phyloP scores from a whole-genome alignment of 345 rosid genomes.

The Citrus mangshanensis region DNA sequence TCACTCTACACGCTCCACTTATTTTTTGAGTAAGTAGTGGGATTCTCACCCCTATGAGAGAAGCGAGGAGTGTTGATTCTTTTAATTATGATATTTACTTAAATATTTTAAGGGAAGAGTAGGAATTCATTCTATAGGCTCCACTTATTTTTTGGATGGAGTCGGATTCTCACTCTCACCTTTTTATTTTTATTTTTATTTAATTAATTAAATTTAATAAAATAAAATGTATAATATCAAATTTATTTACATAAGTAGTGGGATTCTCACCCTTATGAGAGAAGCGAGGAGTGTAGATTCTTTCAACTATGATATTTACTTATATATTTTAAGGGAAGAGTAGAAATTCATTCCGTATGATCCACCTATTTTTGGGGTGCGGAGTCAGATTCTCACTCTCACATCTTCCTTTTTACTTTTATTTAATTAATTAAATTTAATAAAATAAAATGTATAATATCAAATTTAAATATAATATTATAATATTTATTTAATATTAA shows the following conservation, averaged over 20 bases:
- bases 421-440: too few relatives aligned
- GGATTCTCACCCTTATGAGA: rapidly evolving
- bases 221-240: too few relatives aligned
- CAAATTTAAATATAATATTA: too few relatives aligned
- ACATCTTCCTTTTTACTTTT: rapidly evolving
- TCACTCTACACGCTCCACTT: too few relatives aligned
- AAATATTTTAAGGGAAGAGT: rapidly evolving
- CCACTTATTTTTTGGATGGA: rapidly evolving
- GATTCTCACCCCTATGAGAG: rapidly evolving
- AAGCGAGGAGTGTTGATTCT: rapidly evolving
- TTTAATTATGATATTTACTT: rapidly evolving
- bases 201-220: too few relatives aligned
- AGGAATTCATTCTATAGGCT: rapidly evolving
- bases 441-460: too few relatives aligned
- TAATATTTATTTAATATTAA: too few relatives aligned
- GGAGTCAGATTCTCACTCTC: too few relatives aligned
- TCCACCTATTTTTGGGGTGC: rapidly evolving
- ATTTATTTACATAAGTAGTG: too few relatives aligned
- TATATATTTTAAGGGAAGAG: rapidly evolving
- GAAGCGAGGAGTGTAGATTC: rapidly evolving
- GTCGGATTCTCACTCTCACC: too few relatives aligned
- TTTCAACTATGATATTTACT: rapidly evolving
- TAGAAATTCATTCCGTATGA: rapidly evolving
- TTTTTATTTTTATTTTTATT: too few relatives aligned
- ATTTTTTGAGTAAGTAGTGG: too few relatives aligned